These are phyloP conservation scores for Apiospora saccharicola DNA, from an alignment of 2,329 filamentous ascomycete species.

Conservation along the genomic window DNA sequence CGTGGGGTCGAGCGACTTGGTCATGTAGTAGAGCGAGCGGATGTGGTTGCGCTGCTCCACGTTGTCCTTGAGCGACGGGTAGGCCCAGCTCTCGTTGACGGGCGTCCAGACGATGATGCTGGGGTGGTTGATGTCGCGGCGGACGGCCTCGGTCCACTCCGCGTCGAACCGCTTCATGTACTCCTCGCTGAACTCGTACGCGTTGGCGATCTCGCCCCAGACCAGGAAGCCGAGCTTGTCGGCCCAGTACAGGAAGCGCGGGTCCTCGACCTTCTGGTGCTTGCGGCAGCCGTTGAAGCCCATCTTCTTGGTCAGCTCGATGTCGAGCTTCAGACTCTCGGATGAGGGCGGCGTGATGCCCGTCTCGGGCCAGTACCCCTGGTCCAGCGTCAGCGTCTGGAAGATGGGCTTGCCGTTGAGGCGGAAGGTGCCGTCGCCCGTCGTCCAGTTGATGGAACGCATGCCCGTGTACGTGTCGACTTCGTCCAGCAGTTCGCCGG, in stretches of 20 bases:
- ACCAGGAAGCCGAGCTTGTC: slow-evolving; percentile 67
- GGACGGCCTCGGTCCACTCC: slow-evolving; percentile 70
- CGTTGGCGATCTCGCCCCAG: slow-evolving; percentile 71
- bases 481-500: slow-evolving; percentile 57
- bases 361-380: slow-evolving; percentile 69
- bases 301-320: slow-evolving; percentile 64
- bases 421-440: slow-evolving; percentile 64
- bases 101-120: slow-evolving; percentile 72
- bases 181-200: slow-evolving; percentile 66
- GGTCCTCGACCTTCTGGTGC: slow-evolving; percentile 71
- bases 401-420: slow-evolving; percentile 67
- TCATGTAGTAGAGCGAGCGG: slow-evolving; percentile 67
- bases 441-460: slow-evolving; percentile 65
- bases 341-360: slow-evolving; percentile 64
- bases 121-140: slow-evolving; percentile 71
- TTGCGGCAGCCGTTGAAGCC: slow-evolving; percentile 71
- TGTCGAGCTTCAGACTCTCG: slow-evolving; percentile 57
- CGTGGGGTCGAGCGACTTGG: slow-evolving; percentile 69
- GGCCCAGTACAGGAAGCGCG: slow-evolving; percentile 67
- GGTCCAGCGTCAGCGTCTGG: slow-evolving; percentile 66
- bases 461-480: slow-evolving; percentile 68
- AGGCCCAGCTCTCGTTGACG: slow-evolving; percentile 70
- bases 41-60: slow-evolving; percentile 69
- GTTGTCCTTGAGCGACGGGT: slow-evolving; percentile 63
- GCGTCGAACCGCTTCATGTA: slow-evolving; percentile 67